Base-by-base conservation (phyloP, 495 filamentous ascomycete species). In the Letharia lupina region DNA sequence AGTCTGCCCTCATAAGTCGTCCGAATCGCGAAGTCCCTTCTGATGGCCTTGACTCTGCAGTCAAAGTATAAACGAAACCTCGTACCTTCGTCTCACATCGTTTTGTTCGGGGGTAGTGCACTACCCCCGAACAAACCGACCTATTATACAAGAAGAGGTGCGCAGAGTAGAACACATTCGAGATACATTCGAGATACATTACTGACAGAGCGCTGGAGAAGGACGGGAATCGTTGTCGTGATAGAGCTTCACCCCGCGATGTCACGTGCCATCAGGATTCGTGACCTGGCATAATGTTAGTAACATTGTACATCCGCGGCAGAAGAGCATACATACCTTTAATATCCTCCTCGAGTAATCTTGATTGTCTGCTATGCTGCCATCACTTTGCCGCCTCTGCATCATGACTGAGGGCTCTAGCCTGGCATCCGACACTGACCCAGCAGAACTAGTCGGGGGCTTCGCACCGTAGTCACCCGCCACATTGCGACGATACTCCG, bases 301-400 rank as follows among this genome's bases (percentile, higher is more conserved):
- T 42, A 23, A 60, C 23, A 39, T 69, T 23, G 67, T 57, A 28
- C 12, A 10, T 23, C 33, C n/a, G 2, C 28, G 16, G 59, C 20
- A 20, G 23, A 9, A 12, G 35, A 64, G 31, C 8, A 1, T 62
- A 77, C 83, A 65, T 79, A 94, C 94, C 86, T 94, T 91, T 73
- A 98, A 82, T 75, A 98, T 96, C 72, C 89, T 89, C 75, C 94
- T 85, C 65, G 94, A 97, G 78, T 97, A 98, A 76, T 98, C 94
- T 75, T 95, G 86, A 77, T 96, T 94, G 74, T 98, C 95, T 70
- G 93, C 93, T 73, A 98, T 98, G 78, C 93, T 97, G 70, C 93
- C 94, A 76, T 93, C 90, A 77, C 94, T 98, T 79, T 93, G 86
- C 75, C 94, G 85, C 72, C 91, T 82, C 69, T 94, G 86, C 65